Evolutionary conservation across 1,139 yeast genomes (phyloP).

Genomic region (Spencermartinsiella ligniputridi): DNA sequence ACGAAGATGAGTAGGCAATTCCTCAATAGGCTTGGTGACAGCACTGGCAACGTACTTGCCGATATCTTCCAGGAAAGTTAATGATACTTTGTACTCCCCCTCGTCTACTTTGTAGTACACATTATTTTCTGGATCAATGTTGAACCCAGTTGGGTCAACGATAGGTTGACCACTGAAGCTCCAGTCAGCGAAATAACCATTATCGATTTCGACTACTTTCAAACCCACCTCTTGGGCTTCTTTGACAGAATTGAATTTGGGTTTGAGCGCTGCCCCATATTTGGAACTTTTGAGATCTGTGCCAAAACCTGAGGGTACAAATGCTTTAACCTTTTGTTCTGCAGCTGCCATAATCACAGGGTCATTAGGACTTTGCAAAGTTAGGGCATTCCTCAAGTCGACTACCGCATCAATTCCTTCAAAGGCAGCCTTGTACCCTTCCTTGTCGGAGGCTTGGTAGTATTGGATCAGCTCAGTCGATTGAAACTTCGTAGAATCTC

Average conservation of each 20-base stretch:
- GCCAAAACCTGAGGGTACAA: slow-evolving; percentile 63
- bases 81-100: slow-evolving; percentile 35
- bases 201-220: slow-evolving; percentile 47
- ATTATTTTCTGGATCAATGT: slow-evolving; percentile 9
- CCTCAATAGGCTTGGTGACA: slow-evolving; percentile 36
- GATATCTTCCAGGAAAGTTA: slow-evolving; percentile 43
- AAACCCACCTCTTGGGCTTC: slow-evolving; percentile 44
- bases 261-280: slow-evolving; percentile 37
- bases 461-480: slow-evolving; percentile 7
- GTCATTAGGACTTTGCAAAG: slow-evolving; percentile 10
- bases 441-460: slow-evolving; percentile 18
- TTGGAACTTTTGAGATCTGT: slow-evolving; percentile 35
- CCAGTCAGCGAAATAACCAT: slow-evolving; percentile 39
- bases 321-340: slow-evolving; percentile 45
- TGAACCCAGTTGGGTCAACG: slow-evolving; percentile 10
- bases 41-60: slow-evolving; percentile 46
- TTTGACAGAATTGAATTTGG: slow-evolving; percentile 41
- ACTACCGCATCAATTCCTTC: slow-evolving; percentile 46
- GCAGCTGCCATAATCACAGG: slow-evolving; percentile 34
- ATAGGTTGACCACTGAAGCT: slow-evolving; percentile 3
- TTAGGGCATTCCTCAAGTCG: slow-evolving; percentile 35
- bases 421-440: slow-evolving; percentile 36
- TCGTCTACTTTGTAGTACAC: slow-evolving; percentile 41
- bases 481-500: slow-evolving; percentile 17
- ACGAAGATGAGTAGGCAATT: slow-evolving; percentile 46